These are phyloP conservation scores for Mucuna pruriens DNA, from an alignment of 306 rosid genomes.

Conservation along the genomic window DNA sequence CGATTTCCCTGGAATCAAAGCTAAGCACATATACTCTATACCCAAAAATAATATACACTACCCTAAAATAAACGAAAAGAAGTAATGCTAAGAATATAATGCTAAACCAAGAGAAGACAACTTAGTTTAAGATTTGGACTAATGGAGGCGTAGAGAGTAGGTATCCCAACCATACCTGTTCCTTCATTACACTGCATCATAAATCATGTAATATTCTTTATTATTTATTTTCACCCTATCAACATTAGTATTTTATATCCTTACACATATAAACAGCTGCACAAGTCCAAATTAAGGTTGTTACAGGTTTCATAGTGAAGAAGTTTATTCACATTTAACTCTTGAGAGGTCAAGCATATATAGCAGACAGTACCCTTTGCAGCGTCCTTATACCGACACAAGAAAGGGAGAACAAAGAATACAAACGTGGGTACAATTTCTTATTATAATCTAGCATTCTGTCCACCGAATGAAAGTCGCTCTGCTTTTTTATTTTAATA, in stretches of 20 bases:
- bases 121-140: background rate
- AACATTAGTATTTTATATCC: background rate
- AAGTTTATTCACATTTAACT: background rate
- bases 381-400: background rate
- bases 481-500: background rate
- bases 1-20: slow-evolving; percentile 37
- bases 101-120: slow-evolving; percentile 4
- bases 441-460: slow-evolving; percentile 7
- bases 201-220: slow-evolving; percentile 22
- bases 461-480: slow-evolving; percentile 9
- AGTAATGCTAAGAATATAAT: slow-evolving; percentile 24
- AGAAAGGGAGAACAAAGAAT: slow-evolving; percentile 11
- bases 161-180: slow-evolving; percentile 44
- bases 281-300: slow-evolving; percentile 2
- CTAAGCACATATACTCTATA: slow-evolving; percentile 23
- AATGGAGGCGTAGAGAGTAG: slow-evolving; percentile 29
- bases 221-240: background rate
- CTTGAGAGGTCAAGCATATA: background rate
- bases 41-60: background rate
- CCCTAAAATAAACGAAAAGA: slow-evolving; percentile 18
- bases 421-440: background rate
- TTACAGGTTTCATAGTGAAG: slow-evolving; percentile 15
- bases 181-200: slow-evolving; percentile 28
- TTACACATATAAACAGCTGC: background rate
- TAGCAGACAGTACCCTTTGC: background rate